Conservation (phyloP, 805 yeast genomes). For the Suhomyces emberorum region DNA sequence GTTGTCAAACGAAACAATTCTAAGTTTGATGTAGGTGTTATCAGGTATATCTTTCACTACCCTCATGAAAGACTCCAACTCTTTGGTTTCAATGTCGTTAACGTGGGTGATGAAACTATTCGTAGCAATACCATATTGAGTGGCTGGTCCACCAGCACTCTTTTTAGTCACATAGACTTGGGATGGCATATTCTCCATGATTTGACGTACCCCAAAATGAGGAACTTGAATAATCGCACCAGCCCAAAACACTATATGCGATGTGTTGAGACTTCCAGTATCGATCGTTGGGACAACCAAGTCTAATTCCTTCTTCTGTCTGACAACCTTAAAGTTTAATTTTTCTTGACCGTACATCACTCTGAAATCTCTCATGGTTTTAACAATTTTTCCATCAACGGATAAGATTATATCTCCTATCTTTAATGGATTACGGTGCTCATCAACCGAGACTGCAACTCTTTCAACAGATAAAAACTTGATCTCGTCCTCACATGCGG, state of each 20-base stretch:
- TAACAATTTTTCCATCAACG: slow-evolving; percentile 62
- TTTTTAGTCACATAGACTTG: slow-evolving; percentile 78
- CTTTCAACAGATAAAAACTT: slow-evolving; percentile 72
- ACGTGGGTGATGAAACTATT: slow-evolving; percentile 89
- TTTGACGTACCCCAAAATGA: slow-evolving; percentile 90
- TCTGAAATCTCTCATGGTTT: slow-evolving; percentile 64
- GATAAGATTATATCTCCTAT: slow-evolving; percentile 78
- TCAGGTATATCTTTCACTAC: slow-evolving; percentile 73
- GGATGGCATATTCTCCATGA: slow-evolving; percentile 72
- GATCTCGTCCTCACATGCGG: slow-evolving; percentile 57
- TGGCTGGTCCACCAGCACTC: slow-evolving; percentile 81
- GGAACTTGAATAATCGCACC: slow-evolving; percentile 84
- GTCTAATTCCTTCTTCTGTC: slow-evolving; percentile 64
- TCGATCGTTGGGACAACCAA: slow-evolving; percentile 63
- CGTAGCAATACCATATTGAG: slow-evolving; percentile 72
- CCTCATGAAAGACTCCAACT: slow-evolving; percentile 60
- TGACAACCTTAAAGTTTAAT: slow-evolving; percentile 60
- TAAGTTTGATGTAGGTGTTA: slow-evolving; percentile 73
- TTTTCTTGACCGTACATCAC: slow-evolving; percentile 41
- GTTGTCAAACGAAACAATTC: slow-evolving; percentile 80
- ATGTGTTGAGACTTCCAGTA: slow-evolving; percentile 56
- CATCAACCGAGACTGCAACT: slow-evolving; percentile 49
- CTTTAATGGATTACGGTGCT: slow-evolving; percentile 34
- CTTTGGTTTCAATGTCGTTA: slow-evolving; percentile 70
- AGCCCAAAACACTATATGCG: slow-evolving; percentile 72